Evolutionary conservation across 306 rosid species (phyloP), one percentile per base, ranked within the genome.

Genomic region (Alnus rubra): DNA sequence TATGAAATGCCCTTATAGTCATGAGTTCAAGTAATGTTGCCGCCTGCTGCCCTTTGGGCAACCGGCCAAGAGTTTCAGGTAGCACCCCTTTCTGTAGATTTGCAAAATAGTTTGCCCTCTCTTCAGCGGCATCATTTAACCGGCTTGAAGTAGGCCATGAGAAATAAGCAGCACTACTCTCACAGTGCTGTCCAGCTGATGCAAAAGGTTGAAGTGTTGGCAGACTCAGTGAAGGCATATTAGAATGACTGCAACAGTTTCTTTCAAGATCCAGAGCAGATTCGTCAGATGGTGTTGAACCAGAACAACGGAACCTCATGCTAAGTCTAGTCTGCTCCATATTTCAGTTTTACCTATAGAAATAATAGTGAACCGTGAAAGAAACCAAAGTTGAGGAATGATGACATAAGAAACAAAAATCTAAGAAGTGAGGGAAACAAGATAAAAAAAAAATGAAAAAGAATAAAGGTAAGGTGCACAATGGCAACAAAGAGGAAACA

Each of bases 1-100:
- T 95, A 75, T 95, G 99, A 85, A 95, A 95, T 60, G 99, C 99
- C 83, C 99, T 88, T 76, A 95, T 93, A 44, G 99, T 95, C 99
- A 93, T 91, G 82, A 93, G 94, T 82, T 95, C 99, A 63, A 95
- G 98, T 87, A 95, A 92, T 45, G 99, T 89, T 75, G 88, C 91
- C 2, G 99, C 99, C 74, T 92, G 98, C 87, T 95, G 99, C 39
- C 99, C 99, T 80, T 95, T 91, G 9, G 98, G 99, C 84, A 88
- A 63, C 51, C 80, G 93, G 58, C 91, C 94, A 90, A 90, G 99
- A 63, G 80, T 90, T 80, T 84, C 98, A 53, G 98, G 99, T 58
- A 93, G 91, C 65, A 95, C 93, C 72, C 96, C 99, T 76, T 95
- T 95, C 78, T 95, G 99, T 44, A 95, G 92, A 83, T 95, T 95